Evolutionary conservation across 202 grass and related monocot species (phyloP).

Genomic region (Schoenoplectus tabernaemontani): DNA sequence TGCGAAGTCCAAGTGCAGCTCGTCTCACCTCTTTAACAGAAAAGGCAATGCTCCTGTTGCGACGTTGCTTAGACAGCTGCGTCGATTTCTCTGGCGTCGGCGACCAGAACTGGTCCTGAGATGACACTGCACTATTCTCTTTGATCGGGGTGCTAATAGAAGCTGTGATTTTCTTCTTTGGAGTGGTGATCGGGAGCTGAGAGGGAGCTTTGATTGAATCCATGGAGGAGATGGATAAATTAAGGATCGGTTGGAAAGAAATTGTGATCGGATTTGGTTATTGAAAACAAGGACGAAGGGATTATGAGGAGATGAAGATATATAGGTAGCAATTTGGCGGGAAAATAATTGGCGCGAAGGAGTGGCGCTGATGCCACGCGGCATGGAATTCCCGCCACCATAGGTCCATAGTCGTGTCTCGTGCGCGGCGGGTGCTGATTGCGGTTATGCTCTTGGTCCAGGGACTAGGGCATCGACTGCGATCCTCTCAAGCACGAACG

Average conservation of each 20-base stretch:
- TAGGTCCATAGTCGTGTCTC: not conserved
- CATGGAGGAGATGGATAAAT: not conserved
- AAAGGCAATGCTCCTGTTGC: slow-evolving; percentile 37
- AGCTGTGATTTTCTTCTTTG: not conserved
- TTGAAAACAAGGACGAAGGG: not conserved
- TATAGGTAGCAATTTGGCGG: slow-evolving; percentile 3
- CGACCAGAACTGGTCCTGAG: not conserved
- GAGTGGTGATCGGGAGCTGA: not conserved
- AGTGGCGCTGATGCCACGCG: not conserved
- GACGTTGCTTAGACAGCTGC: slow-evolving; percentile 20
- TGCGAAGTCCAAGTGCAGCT: slow-evolving; percentile 41
- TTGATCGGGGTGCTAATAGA: slow-evolving; percentile 1
- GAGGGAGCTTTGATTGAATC: not conserved
- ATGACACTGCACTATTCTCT: not conserved
- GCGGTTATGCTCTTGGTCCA: not conserved
- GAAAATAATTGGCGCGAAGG: slow-evolving; percentile 10
- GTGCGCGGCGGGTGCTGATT: not conserved
- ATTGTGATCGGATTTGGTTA: not conserved
- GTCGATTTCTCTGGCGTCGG: slow-evolving; percentile 45
- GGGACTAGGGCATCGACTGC: not conserved
- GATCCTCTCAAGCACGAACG: not conserved
- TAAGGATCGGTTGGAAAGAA: not conserved
- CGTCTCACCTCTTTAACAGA: slow-evolving; percentile 49
- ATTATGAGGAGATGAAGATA: not conserved
- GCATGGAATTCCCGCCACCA: slow-evolving; percentile 3